A percentile compares a stretch with the other conserved stretches of the same genome.
Conservation (phyloP, 73 alveolate species). For the Paramecium sexaurelia region DNA sequence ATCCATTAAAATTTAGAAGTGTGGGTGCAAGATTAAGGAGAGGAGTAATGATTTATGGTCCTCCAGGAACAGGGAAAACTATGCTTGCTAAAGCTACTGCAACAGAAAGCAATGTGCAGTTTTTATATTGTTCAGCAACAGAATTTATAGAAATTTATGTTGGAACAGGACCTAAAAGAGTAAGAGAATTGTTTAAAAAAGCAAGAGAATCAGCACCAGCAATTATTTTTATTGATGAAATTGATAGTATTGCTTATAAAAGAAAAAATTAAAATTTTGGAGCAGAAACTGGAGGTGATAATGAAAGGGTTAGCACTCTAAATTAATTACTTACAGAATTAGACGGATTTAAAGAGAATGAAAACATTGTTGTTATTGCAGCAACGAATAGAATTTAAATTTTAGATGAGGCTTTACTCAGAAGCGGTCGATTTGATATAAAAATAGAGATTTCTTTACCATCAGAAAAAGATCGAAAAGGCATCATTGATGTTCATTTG, state of each 20-base stretch:
- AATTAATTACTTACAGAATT: constrained; percentile 83
- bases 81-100: constrained; percentile 96
- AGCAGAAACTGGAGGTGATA: constrained; percentile 59
- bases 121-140: constrained; percentile 83
- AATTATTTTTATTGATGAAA: constrained; percentile 94
- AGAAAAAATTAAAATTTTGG: constrained; percentile 72
- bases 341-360: constrained; percentile 91
- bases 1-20: constrained; percentile 37
- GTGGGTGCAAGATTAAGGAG: constrained; percentile 70
- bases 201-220: constrained; percentile 90
- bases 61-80: constrained; percentile 94
- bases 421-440: constrained; percentile 96
- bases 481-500: constrained; percentile 75
- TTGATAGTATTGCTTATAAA: constrained; percentile 86
- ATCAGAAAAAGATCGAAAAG: constrained; percentile 76
- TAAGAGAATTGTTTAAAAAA: constrained; percentile 85
- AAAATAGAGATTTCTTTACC: constrained; percentile 86
- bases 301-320: constrained; percentile 68
- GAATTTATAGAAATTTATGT: constrained; percentile 94
- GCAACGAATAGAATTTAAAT: constrained; percentile 87
- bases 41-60: constrained; percentile 68
- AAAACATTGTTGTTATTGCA: constrained; percentile 85
- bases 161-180: constrained; percentile 94
- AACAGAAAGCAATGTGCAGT: constrained; percentile 83
- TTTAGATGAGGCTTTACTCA: constrained; percentile 87